A percentile compares a stretch with the other conserved stretches of the same genome.
phyloP scores from a whole-genome alignment of 345 rosid genomes.

The Anastatica hierochuntica region DNA sequence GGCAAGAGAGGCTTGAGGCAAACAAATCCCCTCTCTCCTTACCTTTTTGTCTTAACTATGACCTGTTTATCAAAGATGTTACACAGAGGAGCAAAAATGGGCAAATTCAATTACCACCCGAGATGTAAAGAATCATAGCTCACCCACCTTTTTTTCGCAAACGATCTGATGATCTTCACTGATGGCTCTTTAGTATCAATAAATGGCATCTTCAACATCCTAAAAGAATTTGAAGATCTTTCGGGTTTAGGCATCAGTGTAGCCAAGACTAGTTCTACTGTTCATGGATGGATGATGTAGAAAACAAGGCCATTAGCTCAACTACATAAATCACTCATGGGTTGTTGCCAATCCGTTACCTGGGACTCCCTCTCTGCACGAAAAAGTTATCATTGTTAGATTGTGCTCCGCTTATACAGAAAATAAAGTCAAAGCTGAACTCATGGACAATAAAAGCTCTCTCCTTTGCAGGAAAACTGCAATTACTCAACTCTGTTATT shows the following conservation, averaged over 20 bases:
- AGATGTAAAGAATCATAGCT: background rate
- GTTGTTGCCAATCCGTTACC: too few relatives aligned
- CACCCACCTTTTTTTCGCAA: background rate
- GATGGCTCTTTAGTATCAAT: too few relatives aligned
- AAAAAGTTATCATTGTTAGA: background rate
- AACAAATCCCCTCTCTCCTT: background rate
- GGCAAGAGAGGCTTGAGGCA: background rate
- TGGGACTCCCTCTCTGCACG: background rate
- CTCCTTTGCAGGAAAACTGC: background rate
- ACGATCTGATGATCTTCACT: background rate
- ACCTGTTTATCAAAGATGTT: background rate
- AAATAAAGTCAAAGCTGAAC: background rate
- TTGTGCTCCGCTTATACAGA: background rate
- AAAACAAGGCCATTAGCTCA: too few relatives aligned
- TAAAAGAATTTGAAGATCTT: too few relatives aligned
- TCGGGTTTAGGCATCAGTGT: too few relatives aligned
- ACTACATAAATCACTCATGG: too few relatives aligned
- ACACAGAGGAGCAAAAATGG: background rate
- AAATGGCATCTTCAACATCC: too few relatives aligned
- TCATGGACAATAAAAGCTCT: background rate
- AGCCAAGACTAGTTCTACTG: too few relatives aligned
- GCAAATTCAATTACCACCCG: background rate
- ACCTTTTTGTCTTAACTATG: background rate
- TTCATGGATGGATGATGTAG: too few relatives aligned
- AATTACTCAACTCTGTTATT: background rate